Evolutionary conservation across 1,284 basidiomycete species (phyloP).

Genomic region (Tilletiopsis washingtonensis): DNA sequence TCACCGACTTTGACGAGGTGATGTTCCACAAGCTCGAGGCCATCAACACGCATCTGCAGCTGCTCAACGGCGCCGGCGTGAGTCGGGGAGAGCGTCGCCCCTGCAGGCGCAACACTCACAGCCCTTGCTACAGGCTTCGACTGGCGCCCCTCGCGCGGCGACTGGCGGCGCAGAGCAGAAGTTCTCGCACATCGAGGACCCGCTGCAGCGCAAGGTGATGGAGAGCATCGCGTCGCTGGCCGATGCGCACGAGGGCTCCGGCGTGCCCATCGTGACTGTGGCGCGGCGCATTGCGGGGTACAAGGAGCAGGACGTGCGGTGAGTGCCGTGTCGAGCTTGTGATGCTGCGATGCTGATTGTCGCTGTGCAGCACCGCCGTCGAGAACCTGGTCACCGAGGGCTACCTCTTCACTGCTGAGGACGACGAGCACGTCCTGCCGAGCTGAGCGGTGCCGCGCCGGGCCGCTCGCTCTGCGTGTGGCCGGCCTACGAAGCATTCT

Average conservation of each 20-base stretch:
- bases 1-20: slow-evolving; percentile 69
- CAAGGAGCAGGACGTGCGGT: background rate
- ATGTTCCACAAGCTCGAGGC: slow-evolving; percentile 68
- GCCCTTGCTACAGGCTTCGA: too few relatives aligned
- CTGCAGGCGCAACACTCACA: background rate
- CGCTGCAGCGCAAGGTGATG: slow-evolving; percentile 2
- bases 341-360: background rate
- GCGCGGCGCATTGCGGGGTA: background rate
- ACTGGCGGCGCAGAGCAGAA: background rate
- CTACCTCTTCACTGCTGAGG: slow-evolving; percentile 6
- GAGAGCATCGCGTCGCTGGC: background rate
- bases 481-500: too few relatives aligned
- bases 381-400: background rate
- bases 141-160: background rate
- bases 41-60: slow-evolving; percentile 48
- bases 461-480: too few relatives aligned
- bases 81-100: too few relatives aligned
- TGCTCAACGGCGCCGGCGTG: slow-evolving; percentile 14
- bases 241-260: background rate
- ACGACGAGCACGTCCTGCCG: slow-evolving; percentile 4
- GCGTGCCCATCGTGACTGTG: slow-evolving; percentile 1
- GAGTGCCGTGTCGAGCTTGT: background rate
- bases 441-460: too few relatives aligned
- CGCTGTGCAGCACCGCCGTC: background rate
- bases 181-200: slow-evolving; percentile 1